Conservation (phyloP, 1,139 yeast genomes). For the Geotrichum reessii region DNA sequence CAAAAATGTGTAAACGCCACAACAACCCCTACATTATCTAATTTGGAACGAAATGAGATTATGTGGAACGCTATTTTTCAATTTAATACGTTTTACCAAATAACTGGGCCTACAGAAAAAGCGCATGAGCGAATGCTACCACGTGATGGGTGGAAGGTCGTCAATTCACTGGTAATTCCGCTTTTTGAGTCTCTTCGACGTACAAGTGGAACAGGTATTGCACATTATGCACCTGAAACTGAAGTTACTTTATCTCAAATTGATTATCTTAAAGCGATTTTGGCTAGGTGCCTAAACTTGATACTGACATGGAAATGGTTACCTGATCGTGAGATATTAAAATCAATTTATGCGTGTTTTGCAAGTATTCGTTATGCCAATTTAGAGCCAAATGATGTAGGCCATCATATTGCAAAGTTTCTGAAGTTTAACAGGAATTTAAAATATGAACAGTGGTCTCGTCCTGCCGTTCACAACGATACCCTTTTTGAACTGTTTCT, state of each 20-base stretch:
- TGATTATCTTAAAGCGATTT: constrained; percentile 12
- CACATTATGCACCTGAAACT: neutral
- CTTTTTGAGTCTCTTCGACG: constrained; percentile 5
- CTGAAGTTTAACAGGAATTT: neutral
- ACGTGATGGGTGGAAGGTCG: constrained; percentile 10
- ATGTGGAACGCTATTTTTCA: constrained; percentile 13
- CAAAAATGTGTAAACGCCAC: constrained; percentile 5
- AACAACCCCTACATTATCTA: neutral
- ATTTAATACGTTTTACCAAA: constrained; percentile 9
- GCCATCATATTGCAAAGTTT: neutral
- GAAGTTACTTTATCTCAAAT: constrained; percentile 1
- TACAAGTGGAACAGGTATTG: neutral
- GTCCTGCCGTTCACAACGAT: constrained; percentile 1
- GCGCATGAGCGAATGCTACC: neutral
- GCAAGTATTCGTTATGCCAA: constrained; percentile 14
- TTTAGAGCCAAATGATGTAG: constrained; percentile 15
- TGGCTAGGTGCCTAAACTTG: constrained; percentile 11
- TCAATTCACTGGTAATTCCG: constrained; percentile 12
- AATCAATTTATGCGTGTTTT: constrained; percentile 9
- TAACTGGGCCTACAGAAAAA: neutral
- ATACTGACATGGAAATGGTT: constrained; percentile 14
- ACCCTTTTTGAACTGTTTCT: constrained; percentile 13
- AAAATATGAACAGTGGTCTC: neutral
- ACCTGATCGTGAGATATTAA: constrained; percentile 12
- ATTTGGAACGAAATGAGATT: constrained; percentile 9